A percentile compares a stretch with the other conserved stretches of the same genome.
Evolutionary conservation across 148 eudicot genomes (phyloP).

Genomic region (Rhododendron molle): DNA sequence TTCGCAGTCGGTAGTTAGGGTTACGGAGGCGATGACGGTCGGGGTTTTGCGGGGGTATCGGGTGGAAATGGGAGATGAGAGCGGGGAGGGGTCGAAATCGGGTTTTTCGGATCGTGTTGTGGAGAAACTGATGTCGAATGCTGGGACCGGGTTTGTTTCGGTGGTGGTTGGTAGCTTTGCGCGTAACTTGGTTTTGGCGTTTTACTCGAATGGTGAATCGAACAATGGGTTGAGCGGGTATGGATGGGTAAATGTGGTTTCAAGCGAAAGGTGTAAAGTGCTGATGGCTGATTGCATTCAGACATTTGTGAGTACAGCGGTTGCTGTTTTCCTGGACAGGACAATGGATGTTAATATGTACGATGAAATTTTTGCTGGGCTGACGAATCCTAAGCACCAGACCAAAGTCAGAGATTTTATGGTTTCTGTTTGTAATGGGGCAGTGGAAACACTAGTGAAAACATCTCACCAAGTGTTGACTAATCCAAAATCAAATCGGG

Average conservation of each 20-base stretch:
- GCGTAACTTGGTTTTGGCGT: constrained; percentile 66
- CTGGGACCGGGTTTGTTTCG: constrained; percentile 80
- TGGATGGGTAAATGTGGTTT: constrained; percentile 44
- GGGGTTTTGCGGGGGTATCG: constrained; percentile 58
- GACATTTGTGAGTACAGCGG: constrained; percentile 80
- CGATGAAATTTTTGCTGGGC: constrained; percentile 65
- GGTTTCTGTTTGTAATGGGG: constrained; percentile 65
- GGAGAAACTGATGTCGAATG: constrained; percentile 54
- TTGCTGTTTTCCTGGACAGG: constrained; percentile 71
- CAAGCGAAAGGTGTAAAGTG: constrained; percentile 37
- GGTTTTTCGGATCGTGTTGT: constrained; percentile 47
- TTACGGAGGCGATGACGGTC: constrained; percentile 49
- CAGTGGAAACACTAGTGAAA: constrained; percentile 75
- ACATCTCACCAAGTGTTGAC: constrained; percentile 80
- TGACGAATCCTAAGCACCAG: constrained; percentile 77
- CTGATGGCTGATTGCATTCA: constrained; percentile 57
- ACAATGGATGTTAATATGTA: constrained; percentile 58
- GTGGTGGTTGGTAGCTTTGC: constrained; percentile 86
- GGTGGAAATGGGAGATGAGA: constrained; percentile 17
- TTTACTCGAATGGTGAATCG: constrained; percentile 24
- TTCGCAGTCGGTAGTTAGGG: constrained; percentile 44
- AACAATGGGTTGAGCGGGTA: constrained; percentile 19
- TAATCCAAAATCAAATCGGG: constrained; percentile 22
- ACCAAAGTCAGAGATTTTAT: constrained; percentile 49
- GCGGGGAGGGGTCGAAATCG: constrained; percentile 20